phyloP scores from a whole-genome alignment of 495 filamentous ascomycete species.

The Rostrohypoxylon terebratum region DNA sequence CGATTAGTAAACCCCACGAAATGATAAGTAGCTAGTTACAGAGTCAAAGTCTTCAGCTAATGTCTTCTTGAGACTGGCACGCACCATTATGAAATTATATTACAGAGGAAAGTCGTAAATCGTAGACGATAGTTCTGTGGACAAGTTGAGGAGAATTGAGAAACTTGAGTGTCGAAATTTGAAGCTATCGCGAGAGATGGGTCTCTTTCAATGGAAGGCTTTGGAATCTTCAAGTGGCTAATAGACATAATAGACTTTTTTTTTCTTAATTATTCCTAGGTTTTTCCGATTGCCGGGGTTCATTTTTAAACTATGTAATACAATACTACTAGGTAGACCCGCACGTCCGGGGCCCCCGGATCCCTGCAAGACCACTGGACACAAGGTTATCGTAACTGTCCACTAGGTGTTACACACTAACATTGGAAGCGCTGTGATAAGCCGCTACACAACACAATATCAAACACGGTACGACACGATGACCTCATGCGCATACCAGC shows the following conservation, averaged over 20 bases:
- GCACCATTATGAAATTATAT: constrained; percentile 54
- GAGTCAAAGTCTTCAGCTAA: not conserved
- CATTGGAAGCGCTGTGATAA: too few species aligned
- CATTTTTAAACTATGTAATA: not conserved
- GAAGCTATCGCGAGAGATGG: constrained; percentile 48
- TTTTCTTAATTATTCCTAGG: constrained; percentile 21
- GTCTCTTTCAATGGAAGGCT: constrained; percentile 47
- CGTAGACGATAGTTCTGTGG: constrained; percentile 26
- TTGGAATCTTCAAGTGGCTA: constrained; percentile 52
- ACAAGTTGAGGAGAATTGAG: constrained; percentile 31
- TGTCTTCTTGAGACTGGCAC: constrained; percentile 11
- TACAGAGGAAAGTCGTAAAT: constrained; percentile 10
- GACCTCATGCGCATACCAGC: not conserved
- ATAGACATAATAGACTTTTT: constrained; percentile 43
- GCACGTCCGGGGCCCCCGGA: constrained; percentile 25
- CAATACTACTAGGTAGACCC: not conserved
- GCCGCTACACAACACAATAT: not conserved
- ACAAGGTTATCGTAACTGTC: not conserved
- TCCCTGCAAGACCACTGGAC: not conserved
- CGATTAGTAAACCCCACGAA: not conserved
- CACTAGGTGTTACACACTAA: constrained; percentile 10
- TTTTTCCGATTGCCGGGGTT: constrained; percentile 50
- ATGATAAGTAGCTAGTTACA: not conserved
- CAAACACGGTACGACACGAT: not conserved
- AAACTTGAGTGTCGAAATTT: constrained; percentile 42